Base-by-base conservation (phyloP, 2,329 filamentous ascomycete species). In the Neofusicoccum umdonicola region DNA sequence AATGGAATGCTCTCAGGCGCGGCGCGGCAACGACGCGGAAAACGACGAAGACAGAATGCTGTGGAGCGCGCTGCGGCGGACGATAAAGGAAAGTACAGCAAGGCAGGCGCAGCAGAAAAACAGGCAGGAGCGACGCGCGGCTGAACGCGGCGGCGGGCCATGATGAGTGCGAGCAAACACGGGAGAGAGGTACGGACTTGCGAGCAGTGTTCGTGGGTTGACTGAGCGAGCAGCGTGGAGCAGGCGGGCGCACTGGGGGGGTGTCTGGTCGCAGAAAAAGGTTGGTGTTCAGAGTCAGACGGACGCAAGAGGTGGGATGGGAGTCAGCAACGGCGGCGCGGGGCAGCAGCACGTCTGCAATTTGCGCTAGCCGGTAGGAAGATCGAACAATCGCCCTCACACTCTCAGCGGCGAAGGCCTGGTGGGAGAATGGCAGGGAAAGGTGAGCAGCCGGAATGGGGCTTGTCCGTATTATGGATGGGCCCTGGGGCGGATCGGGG, bases 391-490 rank as follows among this genome's bases (percentile, higher is more conserved):
- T 60, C 56, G 56, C 56, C 1, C 56, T 45, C 56, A 37, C 56
- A 60, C 56, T 19, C 56, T 60, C 56, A 47, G 54, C 54, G 54
- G 54, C 54, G 54, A 58, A 42, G 41, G 54, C 56, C 56, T 60
- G 41, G 56, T n/a, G 56, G 56, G 39, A 60, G 56, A 60, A 45
- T 60, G 56, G 56, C 56, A 60, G 56, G 56, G 56, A 60, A 58
- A 68, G 35, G 34, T 52, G 37, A 47, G 41, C 58, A 52, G 39
- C 56, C 51, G 57, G 50, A 65, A 62, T 63, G 61, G 64, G 65
- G 31, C 64, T 58, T 22, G 64, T 66, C 63, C 64, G 62, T 66
- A 60, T 60, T 60, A 66, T 61, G 51, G 66, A 66, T 61, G 66
- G 66, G 56, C 56, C 56, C 56, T 60, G 41, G n/a, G 27, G 56